A percentile compares a stretch with the other conserved stretches of the same genome.
Conservation (phyloP, 2,329 filamentous ascomycete genomes). For the Xylaria sp. region DNA sequence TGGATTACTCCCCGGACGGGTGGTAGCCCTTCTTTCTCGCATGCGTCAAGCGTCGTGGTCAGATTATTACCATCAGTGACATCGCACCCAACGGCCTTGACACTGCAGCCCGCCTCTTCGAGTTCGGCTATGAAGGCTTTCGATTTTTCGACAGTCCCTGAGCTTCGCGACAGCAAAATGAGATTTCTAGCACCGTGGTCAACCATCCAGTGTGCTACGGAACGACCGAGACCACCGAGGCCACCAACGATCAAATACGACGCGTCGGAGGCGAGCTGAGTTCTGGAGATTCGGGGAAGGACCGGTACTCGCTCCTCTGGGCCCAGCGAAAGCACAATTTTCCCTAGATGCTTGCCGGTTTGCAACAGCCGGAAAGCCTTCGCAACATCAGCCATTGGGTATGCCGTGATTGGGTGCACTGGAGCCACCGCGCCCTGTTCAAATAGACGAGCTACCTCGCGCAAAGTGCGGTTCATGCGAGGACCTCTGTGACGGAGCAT, state of each 20-base stretch:
- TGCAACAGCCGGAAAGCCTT: neutral
- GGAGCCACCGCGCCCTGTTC: neutral
- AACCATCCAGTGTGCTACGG: neutral
- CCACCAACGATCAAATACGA: neutral
- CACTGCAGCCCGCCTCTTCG: neutral
- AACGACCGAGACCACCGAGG: neutral
- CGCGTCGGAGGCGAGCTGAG: neutral
- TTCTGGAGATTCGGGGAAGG: too few species aligned
- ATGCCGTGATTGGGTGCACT: neutral
- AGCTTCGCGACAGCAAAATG: neutral
- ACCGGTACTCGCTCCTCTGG: neutral
- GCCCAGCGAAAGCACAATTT: neutral
- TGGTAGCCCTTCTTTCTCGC: neutral
- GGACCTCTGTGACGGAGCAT: neutral
- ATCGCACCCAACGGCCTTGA: neutral
- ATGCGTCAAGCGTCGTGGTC: neutral
- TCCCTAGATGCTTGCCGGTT: neutral
- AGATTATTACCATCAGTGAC: neutral
- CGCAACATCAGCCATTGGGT: neutral
- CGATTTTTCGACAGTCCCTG: neutral
- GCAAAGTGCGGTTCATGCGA: neutral
- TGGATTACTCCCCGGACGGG: neutral
- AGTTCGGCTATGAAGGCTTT: neutral
- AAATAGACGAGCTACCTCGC: neutral
- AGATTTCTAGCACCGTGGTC: neutral